A percentile compares a stretch with the other conserved stretches of the same genome.
Evolutionary conservation across 1,284 basidiomycete genomes (phyloP).

Genomic region (Pyrrhoderma lamaoense): DNA sequence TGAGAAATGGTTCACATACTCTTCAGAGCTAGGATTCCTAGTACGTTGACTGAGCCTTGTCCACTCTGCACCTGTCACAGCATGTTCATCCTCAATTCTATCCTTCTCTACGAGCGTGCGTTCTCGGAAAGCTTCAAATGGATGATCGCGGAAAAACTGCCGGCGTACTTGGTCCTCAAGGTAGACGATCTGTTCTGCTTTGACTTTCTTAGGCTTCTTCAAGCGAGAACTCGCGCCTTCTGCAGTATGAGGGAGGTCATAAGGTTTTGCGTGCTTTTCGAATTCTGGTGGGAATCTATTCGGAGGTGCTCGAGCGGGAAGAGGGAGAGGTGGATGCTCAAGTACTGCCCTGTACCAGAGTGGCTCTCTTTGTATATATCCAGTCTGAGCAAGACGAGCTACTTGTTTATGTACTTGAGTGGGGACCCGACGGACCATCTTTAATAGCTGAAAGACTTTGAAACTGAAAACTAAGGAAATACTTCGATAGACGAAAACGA

Average conservation of each 20-base stretch:
- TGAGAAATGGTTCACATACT: conserved; percentile 60
- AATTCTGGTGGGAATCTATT: conserved; percentile 28
- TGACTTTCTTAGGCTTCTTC: conserved; percentile 38
- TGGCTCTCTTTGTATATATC: conserved; percentile 65
- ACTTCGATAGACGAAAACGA: not conserved
- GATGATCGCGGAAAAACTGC: conserved; percentile 94
- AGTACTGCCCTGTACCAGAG: conserved; percentile 85
- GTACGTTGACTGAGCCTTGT: conserved; percentile 72
- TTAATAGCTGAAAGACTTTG: not conserved
- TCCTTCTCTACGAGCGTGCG: conserved; percentile 70
- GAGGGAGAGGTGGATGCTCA: conserved; percentile 79
- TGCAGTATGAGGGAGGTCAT: conserved; percentile 32
- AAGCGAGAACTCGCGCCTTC: conserved; percentile 22
- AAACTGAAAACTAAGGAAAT: conserved; percentile 7
- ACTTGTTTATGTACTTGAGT: conserved; percentile 86
- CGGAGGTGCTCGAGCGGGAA: conserved; percentile 69
- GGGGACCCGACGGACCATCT: conserved; percentile 79
- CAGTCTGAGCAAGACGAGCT: conserved; percentile 72
- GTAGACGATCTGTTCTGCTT: conserved; percentile 67
- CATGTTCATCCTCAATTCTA: conserved; percentile 47
- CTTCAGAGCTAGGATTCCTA: conserved; percentile 80
- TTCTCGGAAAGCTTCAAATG: conserved; percentile 89
- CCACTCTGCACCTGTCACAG: conserved; percentile 61
- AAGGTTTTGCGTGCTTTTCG: conserved; percentile 27
- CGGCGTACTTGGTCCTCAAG: conserved; percentile 80